Percentiles rank a stretch among this genome's conserved stretches.
Conservation (phyloP, 345 rosid species). For the Brassica nigra region DNA sequence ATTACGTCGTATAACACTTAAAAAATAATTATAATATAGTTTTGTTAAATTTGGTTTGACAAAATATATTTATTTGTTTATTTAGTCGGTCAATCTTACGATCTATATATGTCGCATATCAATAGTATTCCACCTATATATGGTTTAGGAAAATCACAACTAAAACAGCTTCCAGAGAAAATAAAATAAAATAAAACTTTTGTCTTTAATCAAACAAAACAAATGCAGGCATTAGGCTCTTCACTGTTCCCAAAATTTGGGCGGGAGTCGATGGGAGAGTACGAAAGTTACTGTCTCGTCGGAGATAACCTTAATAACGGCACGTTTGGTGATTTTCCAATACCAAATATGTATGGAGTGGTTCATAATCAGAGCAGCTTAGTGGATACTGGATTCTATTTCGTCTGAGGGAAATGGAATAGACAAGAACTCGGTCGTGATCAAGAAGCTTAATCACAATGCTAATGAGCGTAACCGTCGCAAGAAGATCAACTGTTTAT, state of each 20-base stretch:
- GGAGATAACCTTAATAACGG: conserved; percentile 7
- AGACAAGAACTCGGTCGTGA: conserved; percentile 16
- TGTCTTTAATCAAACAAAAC: not conserved
- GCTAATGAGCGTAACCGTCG: conserved; percentile 72
- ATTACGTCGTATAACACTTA: no score
- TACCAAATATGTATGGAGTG: conserved; percentile 21
- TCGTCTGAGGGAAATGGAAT: conserved; percentile 25
- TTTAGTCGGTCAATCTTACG: not conserved
- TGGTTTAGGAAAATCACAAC: not conserved
- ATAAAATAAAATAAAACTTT: not conserved
- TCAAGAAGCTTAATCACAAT: conserved; percentile 65
- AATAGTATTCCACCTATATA: not conserved
- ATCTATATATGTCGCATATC: not conserved
- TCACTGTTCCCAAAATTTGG: conserved; percentile 33
- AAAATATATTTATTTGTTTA: no score
- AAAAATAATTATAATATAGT: no score
- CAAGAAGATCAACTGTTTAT: conserved; percentile 57
- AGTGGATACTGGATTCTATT: conserved; percentile 10
- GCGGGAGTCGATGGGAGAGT: conserved; percentile 25
- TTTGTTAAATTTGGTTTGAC: not conserved
- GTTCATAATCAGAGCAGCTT: conserved; percentile 11
- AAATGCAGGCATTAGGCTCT: conserved; percentile 36
- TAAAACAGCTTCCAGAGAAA: conserved; percentile 12
- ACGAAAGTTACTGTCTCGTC: conserved; percentile 7
- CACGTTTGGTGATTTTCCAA: conserved; percentile 29